phyloP scores from a whole-genome alignment of 192 early-diverging fungal species.

The Rhizophagus clarus region DNA sequence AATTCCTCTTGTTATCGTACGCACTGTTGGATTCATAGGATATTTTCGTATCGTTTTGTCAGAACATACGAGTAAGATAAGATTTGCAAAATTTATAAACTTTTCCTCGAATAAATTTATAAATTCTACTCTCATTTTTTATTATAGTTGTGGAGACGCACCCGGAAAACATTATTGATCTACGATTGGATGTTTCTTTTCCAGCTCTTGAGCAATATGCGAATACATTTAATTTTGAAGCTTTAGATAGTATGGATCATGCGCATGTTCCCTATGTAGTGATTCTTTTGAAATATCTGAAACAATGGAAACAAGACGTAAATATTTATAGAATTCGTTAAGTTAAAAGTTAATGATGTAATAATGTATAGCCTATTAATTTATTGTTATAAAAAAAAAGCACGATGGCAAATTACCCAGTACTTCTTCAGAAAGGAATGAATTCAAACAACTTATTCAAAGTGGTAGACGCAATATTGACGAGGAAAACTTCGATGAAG shows the following conservation, averaged over 20 bases:
- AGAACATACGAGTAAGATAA: conserved; percentile 77
- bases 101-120: conserved; percentile 15
- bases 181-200: conserved; percentile 86
- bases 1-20: conserved; percentile 72
- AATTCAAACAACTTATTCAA: conserved; percentile 65
- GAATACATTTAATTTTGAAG: conserved; percentile 66
- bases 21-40: conserved; percentile 77
- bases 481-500: conserved; percentile 92
- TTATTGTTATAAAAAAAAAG: conserved; percentile 30
- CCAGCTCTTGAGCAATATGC: conserved; percentile 63
- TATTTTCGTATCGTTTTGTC: conserved; percentile 66
- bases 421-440: conserved; percentile 60
- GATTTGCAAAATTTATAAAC: conserved; percentile 5
- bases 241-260: conserved; percentile 66
- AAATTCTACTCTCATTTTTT: conserved; percentile 7
- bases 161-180: conserved; percentile 73
- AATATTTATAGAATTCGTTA: not conserved
- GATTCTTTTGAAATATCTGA: conserved; percentile 75
- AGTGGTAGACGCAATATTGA: conserved; percentile 60
- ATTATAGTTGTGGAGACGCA: conserved; percentile 87
- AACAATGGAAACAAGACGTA: conserved; percentile 73
- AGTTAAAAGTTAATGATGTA: not conserved
- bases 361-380: not conserved
- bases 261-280: conserved; percentile 87
- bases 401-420: conserved; percentile 63